Conservation (phyloP, 176 grass and related monocot species). For the Chrysopogon serrulatus region DNA sequence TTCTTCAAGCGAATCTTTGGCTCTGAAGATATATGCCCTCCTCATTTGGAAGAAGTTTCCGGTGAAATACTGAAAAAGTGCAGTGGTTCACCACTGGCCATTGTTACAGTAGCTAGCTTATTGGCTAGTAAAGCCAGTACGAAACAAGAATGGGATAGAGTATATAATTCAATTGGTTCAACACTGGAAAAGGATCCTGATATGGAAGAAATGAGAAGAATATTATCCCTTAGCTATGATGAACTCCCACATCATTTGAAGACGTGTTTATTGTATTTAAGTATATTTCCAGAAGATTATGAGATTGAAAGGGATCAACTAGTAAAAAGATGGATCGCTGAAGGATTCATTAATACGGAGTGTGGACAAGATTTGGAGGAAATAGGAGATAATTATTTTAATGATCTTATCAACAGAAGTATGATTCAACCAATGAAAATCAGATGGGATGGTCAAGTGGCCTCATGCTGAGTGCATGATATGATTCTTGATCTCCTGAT, state of each 20-base stretch:
- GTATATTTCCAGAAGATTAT: conserved; percentile 44
- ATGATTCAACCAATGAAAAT: conserved; percentile 33
- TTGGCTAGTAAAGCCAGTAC: conserved; percentile 5
- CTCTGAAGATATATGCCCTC: background rate
- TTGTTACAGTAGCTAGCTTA: conserved; percentile 17
- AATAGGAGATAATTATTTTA: conserved; percentile 15
- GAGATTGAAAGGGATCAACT: conserved; percentile 26
- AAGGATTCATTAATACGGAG: conserved; percentile 39
- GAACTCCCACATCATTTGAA: conserved; percentile 40
- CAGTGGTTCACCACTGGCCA: conserved; percentile 6
- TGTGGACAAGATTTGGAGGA: conserved; percentile 25
- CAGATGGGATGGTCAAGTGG: conserved; percentile 6
- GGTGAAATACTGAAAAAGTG: conserved; percentile 12
- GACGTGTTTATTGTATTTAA: conserved; percentile 38
- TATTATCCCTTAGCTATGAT: conserved; percentile 38
- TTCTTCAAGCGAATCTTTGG: conserved; percentile 25
- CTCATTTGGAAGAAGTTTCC: background rate
- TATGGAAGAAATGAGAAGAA: conserved; percentile 22
- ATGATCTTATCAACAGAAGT: conserved; percentile 38
- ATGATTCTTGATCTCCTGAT: conserved; percentile 48
- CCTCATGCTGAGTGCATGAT: conserved; percentile 33
- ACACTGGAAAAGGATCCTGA: conserved; percentile 4
- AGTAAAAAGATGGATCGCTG: conserved; percentile 34
- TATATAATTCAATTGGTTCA: conserved; percentile 21
- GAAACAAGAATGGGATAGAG: conserved; percentile 11